A percentile compares a stretch with the other conserved stretches of the same genome.
Conservation (phyloP, 345 rosid species). For the Eucalyptus polyanthemos region DNA sequence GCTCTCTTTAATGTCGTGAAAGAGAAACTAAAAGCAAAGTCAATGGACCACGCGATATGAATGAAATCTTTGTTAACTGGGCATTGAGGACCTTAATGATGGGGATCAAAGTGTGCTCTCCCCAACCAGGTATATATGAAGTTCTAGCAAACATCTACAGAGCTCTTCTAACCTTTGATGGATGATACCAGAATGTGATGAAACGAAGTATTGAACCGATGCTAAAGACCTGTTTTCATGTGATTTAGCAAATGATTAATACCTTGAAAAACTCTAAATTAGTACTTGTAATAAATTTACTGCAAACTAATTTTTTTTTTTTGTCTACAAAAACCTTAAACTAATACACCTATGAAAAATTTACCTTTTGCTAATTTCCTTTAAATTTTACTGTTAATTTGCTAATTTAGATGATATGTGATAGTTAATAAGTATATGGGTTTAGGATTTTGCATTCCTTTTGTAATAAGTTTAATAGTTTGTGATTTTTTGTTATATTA, state of each 20-base stretch:
- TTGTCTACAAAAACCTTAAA: no score
- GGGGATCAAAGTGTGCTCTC: background rate
- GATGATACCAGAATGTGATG: background rate
- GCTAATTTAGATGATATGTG: no score
- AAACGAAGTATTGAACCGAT: background rate
- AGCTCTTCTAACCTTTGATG: background rate
- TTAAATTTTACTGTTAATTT: no score
- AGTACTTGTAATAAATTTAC: no score
- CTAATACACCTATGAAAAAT: no score
- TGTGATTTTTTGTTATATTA: no score
- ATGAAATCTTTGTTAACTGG: background rate
- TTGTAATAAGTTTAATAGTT: fast-evolving
- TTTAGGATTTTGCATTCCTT: no score
- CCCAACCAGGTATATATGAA: background rate
- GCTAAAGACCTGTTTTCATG: background rate
- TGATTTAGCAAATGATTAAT: background rate
- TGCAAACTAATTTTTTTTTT: no score
- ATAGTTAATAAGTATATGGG: fast-evolving
- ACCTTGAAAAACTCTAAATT: no score
- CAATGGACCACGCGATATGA: background rate
- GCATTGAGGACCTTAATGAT: background rate
- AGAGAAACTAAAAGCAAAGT: background rate
- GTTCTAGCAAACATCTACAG: background rate
- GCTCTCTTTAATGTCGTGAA: background rate
- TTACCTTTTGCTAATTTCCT: no score